phyloP scores from a whole-genome alignment of 1,284 basidiomycete species.

The Cutaneotrichosporon sp. region DNA sequence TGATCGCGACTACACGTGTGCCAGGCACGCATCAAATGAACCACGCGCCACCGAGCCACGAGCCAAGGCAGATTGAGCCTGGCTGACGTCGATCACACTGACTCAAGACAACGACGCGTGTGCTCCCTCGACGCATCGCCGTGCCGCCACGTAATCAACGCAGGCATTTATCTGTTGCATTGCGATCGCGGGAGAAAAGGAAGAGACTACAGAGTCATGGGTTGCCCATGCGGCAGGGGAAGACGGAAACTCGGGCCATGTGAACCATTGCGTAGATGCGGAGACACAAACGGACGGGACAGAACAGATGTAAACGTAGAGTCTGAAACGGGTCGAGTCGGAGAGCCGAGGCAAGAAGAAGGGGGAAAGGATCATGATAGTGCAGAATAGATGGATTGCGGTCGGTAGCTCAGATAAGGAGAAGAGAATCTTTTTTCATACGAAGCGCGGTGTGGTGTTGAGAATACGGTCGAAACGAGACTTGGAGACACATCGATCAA shows the following conservation, averaged over 20 bases:
- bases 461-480: background rate
- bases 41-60: too few relatives aligned
- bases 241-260: too few relatives aligned
- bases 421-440: background rate
- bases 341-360: background rate
- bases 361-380: background rate
- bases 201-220: constrained; percentile 4
- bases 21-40: too few relatives aligned
- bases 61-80: too few relatives aligned
- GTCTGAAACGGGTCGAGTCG: constrained; percentile 1
- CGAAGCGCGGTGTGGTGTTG: background rate
- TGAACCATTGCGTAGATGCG: background rate
- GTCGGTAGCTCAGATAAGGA: constrained; percentile 6
- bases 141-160: background rate
- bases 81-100: background rate
- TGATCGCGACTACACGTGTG: background rate
- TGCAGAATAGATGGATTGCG: constrained; percentile 4
- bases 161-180: constrained; percentile 7
- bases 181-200: constrained; percentile 4
- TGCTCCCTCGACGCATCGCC: background rate
- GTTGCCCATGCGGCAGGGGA: constrained; percentile 1
- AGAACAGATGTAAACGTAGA: background rate
- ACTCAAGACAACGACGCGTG: background rate
- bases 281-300: constrained; percentile 1
- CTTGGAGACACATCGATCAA: constrained; percentile 4